Evolutionary conservation across 805 yeast species (phyloP), one percentile per base, ranked within the genome.

Genomic region (Myxozyma lipomycoides): DNA sequence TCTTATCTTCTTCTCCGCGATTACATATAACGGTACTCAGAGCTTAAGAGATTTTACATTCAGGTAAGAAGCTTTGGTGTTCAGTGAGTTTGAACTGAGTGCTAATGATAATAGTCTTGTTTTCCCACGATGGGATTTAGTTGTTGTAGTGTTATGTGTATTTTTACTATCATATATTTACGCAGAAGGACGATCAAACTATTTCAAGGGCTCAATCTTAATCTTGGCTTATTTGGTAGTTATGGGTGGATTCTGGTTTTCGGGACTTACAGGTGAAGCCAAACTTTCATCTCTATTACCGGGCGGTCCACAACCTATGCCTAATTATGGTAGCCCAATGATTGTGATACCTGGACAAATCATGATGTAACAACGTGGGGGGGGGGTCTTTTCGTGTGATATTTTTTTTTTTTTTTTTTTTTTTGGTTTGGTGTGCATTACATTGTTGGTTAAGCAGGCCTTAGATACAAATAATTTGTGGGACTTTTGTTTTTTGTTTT

Each of bases 141-240:
- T 89, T 59, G 95, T 95, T 1, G 79, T 87, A 9, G 75, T 89
- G 52, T 79, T 86, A 30, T 84, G 96, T 49, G 93, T 91, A 49
- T 87, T 88, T 55, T 71, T 93, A 68, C 91, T 88, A 73, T 86
- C 95, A 1, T 91, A 93, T 67, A 79, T 93, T 49, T 93, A 93
- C 67, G 95, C 96, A 0, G 98, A 93, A 65, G 98, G 98, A 1
- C 89, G 90, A 64, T 84, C 95, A 26, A 93, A 93, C 66, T 93
- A 93, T 67, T 91, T 93, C 76, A 93, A 93, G 40, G 63, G 98
- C 1, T 83, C 90, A 15, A 87, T 93, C 59, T 71, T 91, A 64
- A 79, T 91, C 10, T 76, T 93, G 56, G 76, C 86, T 28, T 91
- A 91, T 64, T 63, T 81, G 34, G 87, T 86, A 30, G 81, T 86